These are phyloP conservation scores for Hygrophorus pudorinus DNA, from an alignment of 768 basidiomycete genomes.

Conservation along the genomic window DNA sequence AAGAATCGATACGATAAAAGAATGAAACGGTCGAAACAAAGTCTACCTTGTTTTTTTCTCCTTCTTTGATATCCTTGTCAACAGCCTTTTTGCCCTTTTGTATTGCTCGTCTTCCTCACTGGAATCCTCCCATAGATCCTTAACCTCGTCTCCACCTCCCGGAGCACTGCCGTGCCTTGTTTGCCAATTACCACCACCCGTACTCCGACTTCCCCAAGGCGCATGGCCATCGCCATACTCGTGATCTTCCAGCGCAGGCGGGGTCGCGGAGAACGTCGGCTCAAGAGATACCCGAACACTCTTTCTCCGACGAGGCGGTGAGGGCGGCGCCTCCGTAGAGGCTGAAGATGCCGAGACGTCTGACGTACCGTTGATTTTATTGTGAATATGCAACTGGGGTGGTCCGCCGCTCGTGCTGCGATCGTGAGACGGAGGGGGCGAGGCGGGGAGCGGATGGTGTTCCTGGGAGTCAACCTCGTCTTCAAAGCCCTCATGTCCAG, in stretches of 20 bases:
- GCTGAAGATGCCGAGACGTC: neutral
- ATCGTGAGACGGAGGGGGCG: neutral
- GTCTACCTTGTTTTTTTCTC: slow-evolving; percentile 1
- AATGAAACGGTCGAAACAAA: too few relatives aligned
- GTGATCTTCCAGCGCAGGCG: slow-evolving; percentile 53
- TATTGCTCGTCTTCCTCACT: slow-evolving; percentile 71
- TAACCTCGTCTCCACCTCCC: slow-evolving; percentile 10
- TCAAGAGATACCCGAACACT: slow-evolving; percentile 72
- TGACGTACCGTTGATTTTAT: neutral
- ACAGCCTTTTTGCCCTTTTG: slow-evolving; percentile 40
- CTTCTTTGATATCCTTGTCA: slow-evolving; percentile 23
- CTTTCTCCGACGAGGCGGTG: slow-evolving; percentile 35
- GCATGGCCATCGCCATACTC: slow-evolving; percentile 17
- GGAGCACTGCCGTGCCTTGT: neutral
- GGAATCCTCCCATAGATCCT: slow-evolving; percentile 63
- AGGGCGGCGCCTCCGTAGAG: neutral
- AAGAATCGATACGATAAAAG: too few relatives aligned
- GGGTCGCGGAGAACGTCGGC: slow-evolving; percentile 67
- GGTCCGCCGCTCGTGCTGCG: neutral
- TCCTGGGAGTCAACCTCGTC: slow-evolving; percentile 13
- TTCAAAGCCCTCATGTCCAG: slow-evolving; percentile 46
- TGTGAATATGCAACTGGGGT: neutral
- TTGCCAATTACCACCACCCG: neutral
- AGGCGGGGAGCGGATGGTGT: neutral
- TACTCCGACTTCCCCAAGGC: slow-evolving; percentile 5